Percentiles rank a stretch among this genome's conserved stretches.
These are phyloP conservation scores for Passiflora organensis DNA, from an alignment of 345 rosid genomes.

Conservation along the genomic window DNA sequence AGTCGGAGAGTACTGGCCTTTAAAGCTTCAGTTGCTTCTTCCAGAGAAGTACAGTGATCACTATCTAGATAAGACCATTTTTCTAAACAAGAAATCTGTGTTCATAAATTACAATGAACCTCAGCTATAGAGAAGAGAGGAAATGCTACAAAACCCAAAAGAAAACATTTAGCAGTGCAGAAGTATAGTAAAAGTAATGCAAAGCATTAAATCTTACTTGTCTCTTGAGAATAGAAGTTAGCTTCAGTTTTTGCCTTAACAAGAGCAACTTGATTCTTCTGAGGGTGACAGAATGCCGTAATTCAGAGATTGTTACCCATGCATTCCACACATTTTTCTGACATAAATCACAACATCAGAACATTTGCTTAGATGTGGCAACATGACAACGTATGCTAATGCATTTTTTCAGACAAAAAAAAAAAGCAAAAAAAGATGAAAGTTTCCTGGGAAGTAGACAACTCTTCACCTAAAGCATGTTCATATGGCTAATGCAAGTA, in stretches of 20 bases:
- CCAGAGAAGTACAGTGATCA: conserved; percentile 63
- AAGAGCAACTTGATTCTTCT: conserved; percentile 68
- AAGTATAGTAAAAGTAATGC: not conserved
- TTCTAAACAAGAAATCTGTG: conserved; percentile 61
- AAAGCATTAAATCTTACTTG: conserved; percentile 54
- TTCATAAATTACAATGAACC: conserved; percentile 12
- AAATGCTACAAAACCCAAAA: not conserved
- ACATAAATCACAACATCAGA: conserved; percentile 15
- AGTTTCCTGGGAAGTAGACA: too few relatives aligned
- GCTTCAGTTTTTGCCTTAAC: conserved; percentile 70
- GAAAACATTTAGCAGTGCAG: too few relatives aligned
- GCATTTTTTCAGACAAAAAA: not conserved
- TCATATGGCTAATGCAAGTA: not conserved
- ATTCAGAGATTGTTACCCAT: conserved; percentile 71
- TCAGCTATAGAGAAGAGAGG: conserved; percentile 13
- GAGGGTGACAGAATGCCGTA: conserved; percentile 70
- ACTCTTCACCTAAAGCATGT: not conserved
- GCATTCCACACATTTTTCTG: conserved; percentile 84
- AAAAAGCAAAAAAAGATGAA: not conserved
- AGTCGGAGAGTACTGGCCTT: conserved; percentile 96
- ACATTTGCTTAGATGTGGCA: not conserved
- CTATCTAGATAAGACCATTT: conserved; percentile 70
- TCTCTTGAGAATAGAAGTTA: conserved; percentile 72
- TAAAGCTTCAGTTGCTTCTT: conserved; percentile 80
- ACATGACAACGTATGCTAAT: too few relatives aligned